Evolutionary conservation across 2,329 filamentous ascomycete species (phyloP).

Genomic region (Pseudopithomyces maydicus): DNA sequence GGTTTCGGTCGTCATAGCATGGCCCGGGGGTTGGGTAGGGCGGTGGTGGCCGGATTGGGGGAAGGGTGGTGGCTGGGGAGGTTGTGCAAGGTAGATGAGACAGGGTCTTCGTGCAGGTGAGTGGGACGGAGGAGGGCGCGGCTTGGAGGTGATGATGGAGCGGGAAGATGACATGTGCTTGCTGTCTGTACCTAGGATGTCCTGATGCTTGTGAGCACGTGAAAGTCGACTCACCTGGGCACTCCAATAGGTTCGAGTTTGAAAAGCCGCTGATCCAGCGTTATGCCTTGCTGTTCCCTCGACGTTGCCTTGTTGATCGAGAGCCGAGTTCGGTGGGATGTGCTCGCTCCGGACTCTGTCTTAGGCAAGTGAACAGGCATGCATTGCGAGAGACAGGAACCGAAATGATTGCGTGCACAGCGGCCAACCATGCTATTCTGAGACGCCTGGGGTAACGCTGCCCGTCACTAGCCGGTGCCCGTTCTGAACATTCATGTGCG

Average conservation of each 20-base stretch:
- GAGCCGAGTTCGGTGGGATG: no score
- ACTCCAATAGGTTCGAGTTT: no score
- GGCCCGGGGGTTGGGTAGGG: slow-evolving; percentile 21
- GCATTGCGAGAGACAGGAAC: background rate
- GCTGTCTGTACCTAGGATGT: background rate
- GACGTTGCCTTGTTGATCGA: no score
- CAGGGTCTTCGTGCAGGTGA: slow-evolving; percentile 8
- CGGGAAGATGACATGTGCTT: background rate
- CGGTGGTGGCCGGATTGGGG: slow-evolving; percentile 16
- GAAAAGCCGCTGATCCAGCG: no score
- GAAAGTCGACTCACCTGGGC: no score
- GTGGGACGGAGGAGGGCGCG: background rate
- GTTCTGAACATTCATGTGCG: background rate
- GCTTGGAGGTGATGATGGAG: background rate
- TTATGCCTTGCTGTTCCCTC: no score
- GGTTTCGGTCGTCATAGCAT: slow-evolving; percentile 12
- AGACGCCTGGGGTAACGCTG: slow-evolving; percentile 3
- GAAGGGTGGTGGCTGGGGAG: slow-evolving; percentile 12
- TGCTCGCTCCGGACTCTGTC: background rate
- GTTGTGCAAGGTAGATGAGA: slow-evolving; percentile 18
- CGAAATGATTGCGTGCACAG: background rate
- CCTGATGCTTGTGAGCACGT: no score
- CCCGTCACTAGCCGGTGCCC: slow-evolving; percentile 1
- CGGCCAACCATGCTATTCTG: background rate
- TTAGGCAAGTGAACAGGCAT: background rate